These are phyloP conservation scores for Saccharum hybrid DNA, from an alignment of 202 grass and related monocot genomes.

Conservation along the genomic window DNA sequence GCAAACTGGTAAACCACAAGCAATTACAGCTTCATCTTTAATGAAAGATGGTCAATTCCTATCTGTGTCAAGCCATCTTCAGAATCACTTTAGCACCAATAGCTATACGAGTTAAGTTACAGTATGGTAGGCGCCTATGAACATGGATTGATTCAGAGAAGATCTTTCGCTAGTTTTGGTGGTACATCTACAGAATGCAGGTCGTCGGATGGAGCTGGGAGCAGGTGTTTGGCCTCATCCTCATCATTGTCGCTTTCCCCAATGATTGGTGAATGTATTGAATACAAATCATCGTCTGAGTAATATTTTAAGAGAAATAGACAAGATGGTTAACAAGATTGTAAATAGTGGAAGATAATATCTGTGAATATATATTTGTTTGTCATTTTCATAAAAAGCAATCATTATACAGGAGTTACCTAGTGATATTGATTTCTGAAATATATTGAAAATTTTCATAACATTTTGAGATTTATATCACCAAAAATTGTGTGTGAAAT, in stretches of 20 bases:
- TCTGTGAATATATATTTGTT: constrained; percentile 6
- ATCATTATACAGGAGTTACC: constrained; percentile 23
- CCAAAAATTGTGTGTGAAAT: constrained; percentile 9
- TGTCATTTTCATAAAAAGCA: constrained; percentile 10
- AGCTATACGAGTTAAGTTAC: constrained; percentile 22
- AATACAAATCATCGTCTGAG: constrained; percentile 69
- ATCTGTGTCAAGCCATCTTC: constrained; percentile 41
- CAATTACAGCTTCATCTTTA: constrained; percentile 21
- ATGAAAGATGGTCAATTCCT: constrained; percentile 35
- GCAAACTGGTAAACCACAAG: neutral
- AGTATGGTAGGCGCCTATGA: constrained; percentile 34
- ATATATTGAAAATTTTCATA: neutral
- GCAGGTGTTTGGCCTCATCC: constrained; percentile 52
- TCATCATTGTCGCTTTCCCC: constrained; percentile 51
- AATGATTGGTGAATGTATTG: constrained; percentile 57
- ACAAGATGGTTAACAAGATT: constrained; percentile 28
- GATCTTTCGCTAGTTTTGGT: constrained; percentile 67
- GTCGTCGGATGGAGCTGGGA: constrained; percentile 50
- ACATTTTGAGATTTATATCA: constrained; percentile 15
- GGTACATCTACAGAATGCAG: constrained; percentile 58
- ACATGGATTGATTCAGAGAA: constrained; percentile 52
- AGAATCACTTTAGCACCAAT: constrained; percentile 37
- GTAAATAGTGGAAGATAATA: constrained; percentile 16
- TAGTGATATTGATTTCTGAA: neutral
- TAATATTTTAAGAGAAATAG: constrained; percentile 38